Conservation (phyloP, 108 stramenopile genomes). For the Mayamaea pseudoterrestris region DNA sequence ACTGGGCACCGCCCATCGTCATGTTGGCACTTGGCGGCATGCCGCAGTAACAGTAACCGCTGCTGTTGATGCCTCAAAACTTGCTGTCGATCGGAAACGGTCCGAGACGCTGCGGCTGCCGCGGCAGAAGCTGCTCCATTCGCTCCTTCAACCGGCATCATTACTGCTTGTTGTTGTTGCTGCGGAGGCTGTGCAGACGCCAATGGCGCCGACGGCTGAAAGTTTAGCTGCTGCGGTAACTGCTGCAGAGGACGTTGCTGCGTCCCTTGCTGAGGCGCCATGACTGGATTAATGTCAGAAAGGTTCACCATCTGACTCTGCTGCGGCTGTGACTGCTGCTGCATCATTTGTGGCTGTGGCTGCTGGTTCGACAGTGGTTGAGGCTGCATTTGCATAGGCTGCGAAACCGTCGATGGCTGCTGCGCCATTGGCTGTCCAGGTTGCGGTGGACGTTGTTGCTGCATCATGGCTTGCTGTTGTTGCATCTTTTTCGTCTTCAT, state of each 20-base stretch:
- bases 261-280: conserved; percentile 25
- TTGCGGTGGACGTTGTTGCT: conserved; percentile 21
- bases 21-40: conserved; percentile 97
- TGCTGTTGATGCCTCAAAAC: conserved; percentile 98
- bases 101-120: conserved; percentile 11
- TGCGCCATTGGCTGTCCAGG: conserved; percentile 7
- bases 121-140: conserved; percentile 14
- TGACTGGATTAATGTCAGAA: conserved; percentile 72
- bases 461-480: conserved; percentile 29
- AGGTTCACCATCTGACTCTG: conserved; percentile 66
- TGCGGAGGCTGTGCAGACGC: conserved; percentile 13
- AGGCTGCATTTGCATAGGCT: conserved; percentile 15
- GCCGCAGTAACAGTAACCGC: conserved; percentile 89
- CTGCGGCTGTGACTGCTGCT: conserved; percentile 18
- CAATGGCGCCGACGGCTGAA: conserved; percentile 13
- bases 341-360: conserved; percentile 36
- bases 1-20: conserved; percentile 89
- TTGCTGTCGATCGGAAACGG: conserved; percentile 81
- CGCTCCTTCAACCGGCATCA: conserved; percentile 1
- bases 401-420: neutral
- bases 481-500: conserved; percentile 71
- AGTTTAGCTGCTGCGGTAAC: conserved; percentile 1
- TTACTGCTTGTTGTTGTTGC: no score
- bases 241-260: conserved; percentile 12
- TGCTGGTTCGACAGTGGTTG: conserved; percentile 28